Conservation (phyloP, 768 basidiomycete species). For the Neoboletus magnificus region DNA sequence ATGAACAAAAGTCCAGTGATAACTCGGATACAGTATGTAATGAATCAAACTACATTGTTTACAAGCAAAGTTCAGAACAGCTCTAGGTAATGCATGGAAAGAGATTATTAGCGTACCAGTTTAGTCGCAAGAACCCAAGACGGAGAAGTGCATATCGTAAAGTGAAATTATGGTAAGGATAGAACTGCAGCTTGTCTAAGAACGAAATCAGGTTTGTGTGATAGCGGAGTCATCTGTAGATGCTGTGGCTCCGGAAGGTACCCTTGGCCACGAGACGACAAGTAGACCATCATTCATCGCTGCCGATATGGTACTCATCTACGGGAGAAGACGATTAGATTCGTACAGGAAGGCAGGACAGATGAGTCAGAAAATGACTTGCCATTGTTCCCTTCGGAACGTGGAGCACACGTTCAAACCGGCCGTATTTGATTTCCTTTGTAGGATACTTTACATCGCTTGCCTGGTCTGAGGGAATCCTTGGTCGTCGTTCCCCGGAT, state of each 20-base stretch:
- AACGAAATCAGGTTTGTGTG: not conserved
- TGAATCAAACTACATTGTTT: not conserved
- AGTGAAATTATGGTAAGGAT: not conserved
- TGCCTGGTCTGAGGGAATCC: slow-evolving; percentile 15
- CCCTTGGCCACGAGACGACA: slow-evolving; percentile 38
- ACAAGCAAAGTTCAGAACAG: not conserved
- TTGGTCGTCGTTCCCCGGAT: slow-evolving; percentile 32
- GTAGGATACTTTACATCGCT: slow-evolving; percentile 24
- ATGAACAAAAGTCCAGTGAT: not conserved
- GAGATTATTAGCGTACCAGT: slow-evolving; percentile 5
- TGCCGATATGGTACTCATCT: slow-evolving; percentile 40
- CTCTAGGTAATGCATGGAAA: not conserved
- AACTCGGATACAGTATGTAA: not conserved
- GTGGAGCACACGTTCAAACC: slow-evolving; percentile 34
- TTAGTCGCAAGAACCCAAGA: not conserved
- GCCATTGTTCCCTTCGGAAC: slow-evolving; percentile 39
- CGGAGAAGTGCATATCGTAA: slow-evolving; percentile 5
- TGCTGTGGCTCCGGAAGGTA: slow-evolving; percentile 16
- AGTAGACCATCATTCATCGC: slow-evolving; percentile 39
- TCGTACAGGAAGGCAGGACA: not conserved
- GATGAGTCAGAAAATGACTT: slow-evolving; percentile 6
- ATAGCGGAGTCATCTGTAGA: not conserved
- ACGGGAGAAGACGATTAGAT: not conserved
- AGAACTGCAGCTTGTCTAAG: not conserved
- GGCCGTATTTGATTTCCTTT: slow-evolving; percentile 41